phyloP scores from a whole-genome alignment of 2,329 filamentous ascomycete genomes.

The Penicillium sp. region DNA sequence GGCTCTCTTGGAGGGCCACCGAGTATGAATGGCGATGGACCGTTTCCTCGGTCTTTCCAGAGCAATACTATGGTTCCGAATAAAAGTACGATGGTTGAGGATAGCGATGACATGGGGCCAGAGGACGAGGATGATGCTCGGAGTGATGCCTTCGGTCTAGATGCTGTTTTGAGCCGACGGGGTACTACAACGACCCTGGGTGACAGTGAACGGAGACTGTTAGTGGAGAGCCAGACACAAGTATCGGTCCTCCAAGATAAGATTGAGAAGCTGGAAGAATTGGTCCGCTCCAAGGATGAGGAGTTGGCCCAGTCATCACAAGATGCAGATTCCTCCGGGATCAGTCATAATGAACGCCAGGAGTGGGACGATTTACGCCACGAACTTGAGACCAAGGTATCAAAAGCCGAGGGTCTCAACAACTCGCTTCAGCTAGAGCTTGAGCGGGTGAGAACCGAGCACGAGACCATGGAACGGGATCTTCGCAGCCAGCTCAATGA shows the following conservation, averaged over 20 bases:
- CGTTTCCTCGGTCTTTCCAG: slow-evolving; percentile 85
- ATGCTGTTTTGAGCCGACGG: slow-evolving; percentile 49
- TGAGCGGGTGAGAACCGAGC: slow-evolving; percentile 68
- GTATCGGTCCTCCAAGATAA: slow-evolving; percentile 73
- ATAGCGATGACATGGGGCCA: slow-evolving; percentile 71
- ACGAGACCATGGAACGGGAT: slow-evolving; percentile 62
- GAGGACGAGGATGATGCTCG: slow-evolving; percentile 60
- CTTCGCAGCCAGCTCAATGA: slow-evolving; percentile 63
- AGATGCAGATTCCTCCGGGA: slow-evolving; percentile 53
- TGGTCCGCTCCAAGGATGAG: slow-evolving; percentile 68
- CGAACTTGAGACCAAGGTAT: slow-evolving; percentile 70
- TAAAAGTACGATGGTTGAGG: slow-evolving; percentile 96
- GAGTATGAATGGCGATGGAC: slow-evolving; percentile 64
- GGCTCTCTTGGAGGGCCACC: slow-evolving; percentile 45
- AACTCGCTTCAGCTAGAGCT: slow-evolving; percentile 77
- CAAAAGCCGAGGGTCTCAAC: slow-evolving; percentile 73
- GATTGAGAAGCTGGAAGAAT: slow-evolving; percentile 68
- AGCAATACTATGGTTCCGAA: slow-evolving; percentile 96
- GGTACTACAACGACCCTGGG: slow-evolving; percentile 52
- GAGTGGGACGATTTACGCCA: slow-evolving; percentile 66
- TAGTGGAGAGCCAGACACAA: slow-evolving; percentile 78
- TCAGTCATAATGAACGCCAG: slow-evolving; percentile 63
- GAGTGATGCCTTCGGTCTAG: slow-evolving; percentile 64
- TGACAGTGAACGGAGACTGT: slow-evolving; percentile 66
- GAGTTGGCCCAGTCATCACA: slow-evolving; percentile 62